Percentiles rank a stretch among this genome's conserved stretches.
These are phyloP conservation scores for Vitis hybrid DNA, from an alignment of 177 flowering plant genomes.

Conservation along the genomic window DNA sequence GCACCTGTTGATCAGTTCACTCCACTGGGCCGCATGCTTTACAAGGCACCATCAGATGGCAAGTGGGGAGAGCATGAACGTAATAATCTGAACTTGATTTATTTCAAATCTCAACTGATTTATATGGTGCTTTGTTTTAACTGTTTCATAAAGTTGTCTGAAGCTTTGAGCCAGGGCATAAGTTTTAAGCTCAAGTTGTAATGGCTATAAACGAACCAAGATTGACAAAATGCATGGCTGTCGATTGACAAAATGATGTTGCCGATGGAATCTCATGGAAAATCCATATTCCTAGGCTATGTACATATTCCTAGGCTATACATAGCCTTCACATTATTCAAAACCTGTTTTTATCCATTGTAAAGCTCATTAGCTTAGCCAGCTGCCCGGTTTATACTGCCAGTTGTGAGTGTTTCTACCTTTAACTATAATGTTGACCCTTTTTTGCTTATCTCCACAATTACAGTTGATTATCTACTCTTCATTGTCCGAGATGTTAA, in stretches of 20 bases:
- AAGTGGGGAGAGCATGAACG: conserved; percentile 99
- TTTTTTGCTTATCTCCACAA: neutral
- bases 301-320: no score
- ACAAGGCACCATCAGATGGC: conserved; percentile 98
- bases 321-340: no score
- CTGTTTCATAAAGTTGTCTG: neutral
- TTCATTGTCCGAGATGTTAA: conserved; percentile 87
- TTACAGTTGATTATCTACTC: conserved; percentile 91
- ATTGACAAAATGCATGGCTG: no score
- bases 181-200: no score
- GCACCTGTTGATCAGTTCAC: conserved; percentile 81
- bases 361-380: no score
- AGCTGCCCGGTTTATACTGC: neutral
- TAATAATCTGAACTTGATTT: conserved; percentile 26
- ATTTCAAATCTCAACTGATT: neutral
- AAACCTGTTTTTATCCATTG: no score
- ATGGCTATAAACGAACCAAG: no score
- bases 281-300: neutral
- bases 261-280: neutral
- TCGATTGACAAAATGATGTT: no score
- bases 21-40: conserved; percentile 84
- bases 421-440: neutral
- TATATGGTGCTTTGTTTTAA: neutral
- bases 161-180: no score
- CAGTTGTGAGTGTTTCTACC: neutral